A percentile compares a stretch with the other conserved stretches of the same genome.
These are phyloP conservation scores for Rosa lucieae DNA, from an alignment of 306 rosid genomes.

Conservation along the genomic window DNA sequence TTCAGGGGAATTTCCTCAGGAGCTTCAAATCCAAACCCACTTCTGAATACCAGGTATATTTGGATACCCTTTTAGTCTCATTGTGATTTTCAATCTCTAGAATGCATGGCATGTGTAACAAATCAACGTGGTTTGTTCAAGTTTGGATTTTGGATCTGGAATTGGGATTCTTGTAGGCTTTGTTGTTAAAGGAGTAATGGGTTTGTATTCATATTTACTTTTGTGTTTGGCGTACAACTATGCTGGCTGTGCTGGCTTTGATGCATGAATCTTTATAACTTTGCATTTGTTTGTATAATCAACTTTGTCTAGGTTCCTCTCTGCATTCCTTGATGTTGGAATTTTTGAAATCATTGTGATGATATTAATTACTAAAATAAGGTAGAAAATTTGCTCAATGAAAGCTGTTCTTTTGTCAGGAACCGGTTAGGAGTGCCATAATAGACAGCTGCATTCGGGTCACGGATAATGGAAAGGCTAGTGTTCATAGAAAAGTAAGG, in stretches of 20 bases:
- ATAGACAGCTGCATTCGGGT: constrained; percentile 71
- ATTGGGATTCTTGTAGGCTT: neutral
- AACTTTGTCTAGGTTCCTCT: constrained; percentile 3
- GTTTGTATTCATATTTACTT: neutral
- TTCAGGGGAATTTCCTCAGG: constrained; percentile 56
- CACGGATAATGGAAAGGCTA: constrained; percentile 80
- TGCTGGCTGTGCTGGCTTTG: neutral
- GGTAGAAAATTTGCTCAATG: constrained; percentile 11
- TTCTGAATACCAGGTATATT: constrained; percentile 53
- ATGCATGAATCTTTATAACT: neutral
- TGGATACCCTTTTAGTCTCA: constrained; percentile 6
- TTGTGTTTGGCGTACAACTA: neutral
- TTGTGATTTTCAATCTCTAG: neutral
- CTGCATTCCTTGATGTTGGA: constrained; percentile 5
- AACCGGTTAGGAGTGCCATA: constrained; percentile 72
- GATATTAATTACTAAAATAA: neutral
- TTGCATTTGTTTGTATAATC: neutral
- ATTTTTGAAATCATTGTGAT: constrained; percentile 6
- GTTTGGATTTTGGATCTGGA: neutral
- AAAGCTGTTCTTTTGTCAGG: constrained; percentile 45
- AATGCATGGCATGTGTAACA: neutral
- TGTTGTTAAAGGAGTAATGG: neutral
- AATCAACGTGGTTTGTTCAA: neutral
- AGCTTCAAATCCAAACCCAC: constrained; percentile 61
- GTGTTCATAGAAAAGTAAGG: constrained; percentile 59